Base-by-base conservation (phyloP, 169 alveolate species). In the Babesia sp. region DNA sequence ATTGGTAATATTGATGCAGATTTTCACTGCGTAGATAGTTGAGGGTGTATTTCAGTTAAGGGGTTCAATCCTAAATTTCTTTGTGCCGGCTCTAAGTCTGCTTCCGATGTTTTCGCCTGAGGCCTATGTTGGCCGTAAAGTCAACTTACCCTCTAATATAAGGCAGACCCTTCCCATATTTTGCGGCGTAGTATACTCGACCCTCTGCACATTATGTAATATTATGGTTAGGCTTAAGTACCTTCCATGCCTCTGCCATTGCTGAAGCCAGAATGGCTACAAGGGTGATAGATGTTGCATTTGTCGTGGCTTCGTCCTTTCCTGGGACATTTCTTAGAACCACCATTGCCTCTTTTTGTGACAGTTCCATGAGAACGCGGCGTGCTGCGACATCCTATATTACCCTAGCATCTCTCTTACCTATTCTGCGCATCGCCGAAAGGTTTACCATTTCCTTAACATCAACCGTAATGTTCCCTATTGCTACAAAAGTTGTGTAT, bases 211-310 rank as follows among this genome's bases (percentile, higher is more conserved):
- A 2, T 4, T 11, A 22, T 54, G 58, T 14, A 16, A 12, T 48
- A 20, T 9, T 22, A 34, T 2, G 53, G 8, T 14, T 18, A 20
- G 5, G 46, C 12, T 0, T 18, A 5, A 29, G 4, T 22, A 81
- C 89, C 84, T 91, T 91, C 94, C 94, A 91, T 14, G 95, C 95
- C 41, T 91, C 95, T 41, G 93, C 91, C 53, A 91, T 64, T 5
- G 95, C 94, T 16, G 95, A 89, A 0, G 95, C 95, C 55, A 91
- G 70, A 58, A 91, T 91, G 18, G 95, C 93, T 20, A 91, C 96
- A 8, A 91, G 74, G 2, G 95, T 90, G 74, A 91, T 90, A 16
- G 93, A 74, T 5, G 94, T 72, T 8, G 95, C 85, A 70, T 91
- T 87, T 50, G 85, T 88, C 16, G 93, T 75, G 12, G 92, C 96